phyloP scores from a whole-genome alignment of 2,329 filamentous ascomycete genomes.

The Metarhizium sp. region DNA sequence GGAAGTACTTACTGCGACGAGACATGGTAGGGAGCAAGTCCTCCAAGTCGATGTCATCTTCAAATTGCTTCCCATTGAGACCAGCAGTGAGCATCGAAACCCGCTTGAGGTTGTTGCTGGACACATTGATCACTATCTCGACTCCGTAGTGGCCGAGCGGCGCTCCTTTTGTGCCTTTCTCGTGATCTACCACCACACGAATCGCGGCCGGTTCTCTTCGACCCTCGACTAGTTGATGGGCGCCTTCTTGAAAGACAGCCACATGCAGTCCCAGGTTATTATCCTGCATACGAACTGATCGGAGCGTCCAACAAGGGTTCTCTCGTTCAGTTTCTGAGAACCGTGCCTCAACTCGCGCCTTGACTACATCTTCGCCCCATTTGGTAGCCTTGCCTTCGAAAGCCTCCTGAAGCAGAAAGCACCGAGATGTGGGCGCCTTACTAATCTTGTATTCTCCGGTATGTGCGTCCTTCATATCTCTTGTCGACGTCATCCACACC shows the following conservation, averaged over 20 bases:
- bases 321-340: conserved; percentile 81
- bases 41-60: conserved; percentile 62
- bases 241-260: conserved; percentile 64
- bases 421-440: conserved; percentile 49
- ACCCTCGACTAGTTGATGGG: conserved; percentile 51
- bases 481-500: conserved; percentile 58
- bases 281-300: conserved; percentile 56
- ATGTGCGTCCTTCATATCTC: conserved; percentile 48
- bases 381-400: conserved; percentile 72
- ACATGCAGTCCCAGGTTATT: conserved; percentile 50
- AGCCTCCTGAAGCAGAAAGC: conserved; percentile 61
- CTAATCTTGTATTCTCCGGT: conserved; percentile 29
- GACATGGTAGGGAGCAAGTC: conserved; percentile 68
- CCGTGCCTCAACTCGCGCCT: conserved; percentile 75
- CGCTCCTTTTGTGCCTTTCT: conserved; percentile 55
- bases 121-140: conserved; percentile 59
- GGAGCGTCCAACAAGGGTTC: conserved; percentile 68
- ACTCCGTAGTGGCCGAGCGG: conserved; percentile 60
- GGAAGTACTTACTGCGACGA: conserved; percentile 52
- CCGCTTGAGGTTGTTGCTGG: conserved; percentile 40
- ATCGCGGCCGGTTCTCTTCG: conserved; percentile 60
- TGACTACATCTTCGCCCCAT: conserved; percentile 76
- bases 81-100: conserved; percentile 47
- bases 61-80: conserved; percentile 59
- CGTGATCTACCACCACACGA: conserved; percentile 63